These are phyloP conservation scores for Scleroderma citrinum DNA, from an alignment of 768 basidiomycete species.

Conservation along the genomic window DNA sequence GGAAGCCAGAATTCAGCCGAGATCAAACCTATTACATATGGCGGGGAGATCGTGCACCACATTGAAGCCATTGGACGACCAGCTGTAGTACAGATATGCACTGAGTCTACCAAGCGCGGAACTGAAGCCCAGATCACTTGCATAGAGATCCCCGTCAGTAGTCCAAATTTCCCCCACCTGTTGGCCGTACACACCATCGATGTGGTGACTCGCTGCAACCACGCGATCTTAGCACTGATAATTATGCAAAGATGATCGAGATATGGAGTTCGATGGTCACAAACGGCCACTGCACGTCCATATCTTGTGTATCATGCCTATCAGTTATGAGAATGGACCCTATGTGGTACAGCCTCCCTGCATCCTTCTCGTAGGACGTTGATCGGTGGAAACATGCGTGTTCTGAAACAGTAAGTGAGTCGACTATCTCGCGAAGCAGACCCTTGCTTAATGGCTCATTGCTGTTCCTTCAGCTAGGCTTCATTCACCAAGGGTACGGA, in stretches of 20 bases:
- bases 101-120: no score
- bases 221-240: neutral
- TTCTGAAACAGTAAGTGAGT: neutral
- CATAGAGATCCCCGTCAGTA: neutral
- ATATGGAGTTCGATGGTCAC: conserved; percentile 1
- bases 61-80: no score
- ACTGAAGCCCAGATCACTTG: no score
- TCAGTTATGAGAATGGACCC: conserved; percentile 15
- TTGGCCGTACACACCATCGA: neutral
- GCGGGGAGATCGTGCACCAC: no score
- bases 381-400: neutral
- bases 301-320: conserved; percentile 11
- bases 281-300: neutral
- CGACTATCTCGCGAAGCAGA: neutral
- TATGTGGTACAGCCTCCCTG: conserved; percentile 15
- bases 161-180: neutral
- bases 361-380: conserved; percentile 1
- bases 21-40: no score
- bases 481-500: neutral
- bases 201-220: conserved; percentile 6
- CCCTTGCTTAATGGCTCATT: neutral
- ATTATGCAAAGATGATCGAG: neutral
- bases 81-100: no score
- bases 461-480: neutral
- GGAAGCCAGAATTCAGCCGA: no score